Evolutionary conservation across 352 stramenopile genomes (phyloP).

Genomic region (Phytophthora europaea): DNA sequence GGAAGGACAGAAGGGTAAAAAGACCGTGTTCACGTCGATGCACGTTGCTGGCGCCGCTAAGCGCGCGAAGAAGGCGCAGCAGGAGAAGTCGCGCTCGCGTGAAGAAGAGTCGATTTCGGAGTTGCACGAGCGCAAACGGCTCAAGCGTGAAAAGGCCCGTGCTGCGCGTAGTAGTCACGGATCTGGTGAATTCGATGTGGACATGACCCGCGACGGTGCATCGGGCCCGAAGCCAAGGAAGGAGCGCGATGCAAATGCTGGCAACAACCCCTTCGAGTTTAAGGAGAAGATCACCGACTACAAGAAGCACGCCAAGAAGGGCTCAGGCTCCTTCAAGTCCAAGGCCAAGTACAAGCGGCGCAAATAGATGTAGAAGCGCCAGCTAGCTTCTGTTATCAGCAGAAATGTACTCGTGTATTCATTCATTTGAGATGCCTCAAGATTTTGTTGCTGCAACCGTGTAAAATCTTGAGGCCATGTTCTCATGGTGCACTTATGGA

Average conservation of each 20-base stretch:
- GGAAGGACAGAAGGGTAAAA: constrained; percentile 54
- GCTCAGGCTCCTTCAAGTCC: constrained; percentile 91
- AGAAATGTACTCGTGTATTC: constrained; percentile 44
- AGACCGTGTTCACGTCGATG: constrained; percentile 81
- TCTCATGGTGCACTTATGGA: too few species aligned
- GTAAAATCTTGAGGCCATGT: too few species aligned
- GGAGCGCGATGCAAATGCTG: constrained; percentile 46
- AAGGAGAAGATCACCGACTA: constrained; percentile 94
- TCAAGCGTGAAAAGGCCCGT: constrained; percentile 81
- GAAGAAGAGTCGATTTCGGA: constrained; percentile 86
- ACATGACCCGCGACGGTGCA: constrained; percentile 60
- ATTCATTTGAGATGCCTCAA: constrained; percentile 11
- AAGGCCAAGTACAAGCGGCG: constrained; percentile 90
- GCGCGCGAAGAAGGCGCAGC: constrained; percentile 82
- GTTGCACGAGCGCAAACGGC: constrained; percentile 80
- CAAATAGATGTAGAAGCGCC: constrained; percentile 57
- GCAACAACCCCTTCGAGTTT: constrained; percentile 84
- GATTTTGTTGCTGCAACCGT: too few species aligned
- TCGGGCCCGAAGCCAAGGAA: constrained; percentile 46
- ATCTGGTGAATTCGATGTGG: constrained; percentile 74
- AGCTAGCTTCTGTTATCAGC: constrained; percentile 18
- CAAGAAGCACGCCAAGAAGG: constrained; percentile 92
- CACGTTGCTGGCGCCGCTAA: constrained; percentile 84
- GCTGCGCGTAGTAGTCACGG: constrained; percentile 66
- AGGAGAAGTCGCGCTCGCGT: constrained; percentile 59